Conservation (phyloP, 345 rosid species). For the Noccaea bulbosa region DNA sequence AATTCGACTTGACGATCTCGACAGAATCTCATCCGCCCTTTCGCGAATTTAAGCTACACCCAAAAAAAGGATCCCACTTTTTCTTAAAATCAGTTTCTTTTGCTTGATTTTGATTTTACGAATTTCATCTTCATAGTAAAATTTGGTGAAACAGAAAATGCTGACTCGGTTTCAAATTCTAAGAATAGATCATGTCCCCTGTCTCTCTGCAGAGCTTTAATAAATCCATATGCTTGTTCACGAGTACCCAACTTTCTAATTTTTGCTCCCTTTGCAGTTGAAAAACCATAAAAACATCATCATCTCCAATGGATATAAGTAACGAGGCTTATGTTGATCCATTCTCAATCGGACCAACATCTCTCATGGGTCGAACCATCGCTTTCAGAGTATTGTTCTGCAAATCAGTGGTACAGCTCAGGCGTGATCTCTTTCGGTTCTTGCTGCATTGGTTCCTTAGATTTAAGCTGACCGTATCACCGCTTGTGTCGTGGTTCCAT, state of each 20-base stretch:
- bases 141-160: conserved; percentile 16
- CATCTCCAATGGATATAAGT: conserved; percentile 74
- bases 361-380: conserved; percentile 79
- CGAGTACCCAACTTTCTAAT: neutral
- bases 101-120: conserved; percentile 1
- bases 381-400: conserved; percentile 86
- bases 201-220: conserved; percentile 15
- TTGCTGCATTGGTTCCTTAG: conserved; percentile 52
- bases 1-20: conserved; percentile 5
- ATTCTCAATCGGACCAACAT: conserved; percentile 87
- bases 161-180: conserved; percentile 25
- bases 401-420: conserved; percentile 69
- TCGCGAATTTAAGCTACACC: neutral
- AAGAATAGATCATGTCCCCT: conserved; percentile 28
- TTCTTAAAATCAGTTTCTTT: neutral
- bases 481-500: conserved; percentile 83
- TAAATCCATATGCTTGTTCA: neutral
- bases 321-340: conserved; percentile 85
- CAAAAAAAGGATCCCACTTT: conserved; percentile 23
- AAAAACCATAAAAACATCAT: neutral
- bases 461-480: conserved; percentile 48
- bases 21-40: conserved; percentile 2
- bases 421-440: conserved; percentile 54
- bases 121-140: neutral
- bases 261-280: conserved; percentile 28